These are phyloP conservation scores for Gossypium davidsonii DNA, from an alignment of 441 rosid genomes.

Conservation along the genomic window DNA sequence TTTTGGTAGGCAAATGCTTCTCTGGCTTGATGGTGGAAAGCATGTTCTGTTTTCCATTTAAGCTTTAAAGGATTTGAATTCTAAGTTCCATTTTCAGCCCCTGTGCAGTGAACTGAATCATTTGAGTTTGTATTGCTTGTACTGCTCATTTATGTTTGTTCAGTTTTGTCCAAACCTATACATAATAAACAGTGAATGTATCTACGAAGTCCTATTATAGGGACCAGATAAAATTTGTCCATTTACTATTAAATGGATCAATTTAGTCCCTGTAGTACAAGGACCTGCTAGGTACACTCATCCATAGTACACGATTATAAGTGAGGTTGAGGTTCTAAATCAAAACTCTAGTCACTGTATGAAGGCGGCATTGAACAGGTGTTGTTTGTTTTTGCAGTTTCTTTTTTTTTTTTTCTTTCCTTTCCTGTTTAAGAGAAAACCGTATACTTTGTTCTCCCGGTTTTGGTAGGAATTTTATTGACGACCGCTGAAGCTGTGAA, in stretches of 20 bases:
- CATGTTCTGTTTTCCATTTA: background rate
- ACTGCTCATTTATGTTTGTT: background rate
- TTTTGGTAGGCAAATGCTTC: background rate
- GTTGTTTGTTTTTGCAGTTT: background rate
- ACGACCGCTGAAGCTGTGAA: conserved; percentile 26
- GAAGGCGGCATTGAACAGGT: background rate
- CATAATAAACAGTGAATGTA: too few relatives aligned
- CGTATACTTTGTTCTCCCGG: background rate
- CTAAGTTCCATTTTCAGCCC: background rate
- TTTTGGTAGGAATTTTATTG: conserved; percentile 46
- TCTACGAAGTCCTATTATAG: too few relatives aligned
- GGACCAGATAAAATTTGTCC: too few relatives aligned
- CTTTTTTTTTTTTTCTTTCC: background rate
- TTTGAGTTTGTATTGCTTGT: background rate
- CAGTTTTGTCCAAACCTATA: background rate
- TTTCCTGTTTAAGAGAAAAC: background rate
- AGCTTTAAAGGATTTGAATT: background rate
- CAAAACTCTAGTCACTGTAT: background rate
- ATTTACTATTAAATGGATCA: too few relatives aligned
- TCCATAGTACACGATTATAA: too few relatives aligned
- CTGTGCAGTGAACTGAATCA: background rate
- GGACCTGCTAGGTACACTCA: too few relatives aligned
- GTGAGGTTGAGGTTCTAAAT: background rate
- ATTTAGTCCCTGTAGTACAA: too few relatives aligned
- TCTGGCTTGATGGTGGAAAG: background rate